Base-by-base conservation (phyloP, 805 yeast genomes). In the Lipomyces yamanashiensis region DNA sequence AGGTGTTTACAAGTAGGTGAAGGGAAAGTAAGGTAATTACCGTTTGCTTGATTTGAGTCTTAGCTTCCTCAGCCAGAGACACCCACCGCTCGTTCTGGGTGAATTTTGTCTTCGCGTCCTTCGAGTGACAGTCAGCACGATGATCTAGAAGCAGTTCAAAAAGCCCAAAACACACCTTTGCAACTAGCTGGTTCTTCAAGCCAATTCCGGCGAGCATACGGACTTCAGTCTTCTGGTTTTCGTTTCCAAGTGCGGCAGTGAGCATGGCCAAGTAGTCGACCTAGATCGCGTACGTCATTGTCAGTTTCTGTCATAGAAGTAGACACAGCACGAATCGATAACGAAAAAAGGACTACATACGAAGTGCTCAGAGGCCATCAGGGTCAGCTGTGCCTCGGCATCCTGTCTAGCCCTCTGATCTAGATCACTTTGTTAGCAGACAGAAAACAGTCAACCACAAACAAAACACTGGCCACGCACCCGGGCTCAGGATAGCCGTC, bases 131-230 rank as follows among this genome's bases (percentile, higher is more conserved):
- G 43, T 34, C 47, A 45, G 50, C 17, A 45, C 41, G 8, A 21
- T 2, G 33, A 43, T 40, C 54, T 28, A 28, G 28, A 28, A 28
- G 28, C 28, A 28, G 2, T 28, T 28, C 28, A 28, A 17, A 21
- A 10, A n/a, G 2, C 36, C 15, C 21, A 34, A 15, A 15, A 37
- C 54, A 10, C 43, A 62, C 72, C 74, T 92, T 93, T 15, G 98
- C 86, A 7, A 90, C 85, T 71, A 93, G 82, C 78, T 90, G 90
- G 78, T 93, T 93, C 80, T 93, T 93, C 73, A 91, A 80, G 21
- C 88, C 88, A 67, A 93, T 80, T 48, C 95, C 96, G 2, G 99
- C 97, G 74, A 95, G 83, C 82, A 92, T 90, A 73, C 98, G 84
- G 54, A 92, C 95, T 77, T 93, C 97, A 6, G 87, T 78, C 71